Base-by-base conservation (phyloP, 768 basidiomycete species). In the Lactifluus piperatus region DNA sequence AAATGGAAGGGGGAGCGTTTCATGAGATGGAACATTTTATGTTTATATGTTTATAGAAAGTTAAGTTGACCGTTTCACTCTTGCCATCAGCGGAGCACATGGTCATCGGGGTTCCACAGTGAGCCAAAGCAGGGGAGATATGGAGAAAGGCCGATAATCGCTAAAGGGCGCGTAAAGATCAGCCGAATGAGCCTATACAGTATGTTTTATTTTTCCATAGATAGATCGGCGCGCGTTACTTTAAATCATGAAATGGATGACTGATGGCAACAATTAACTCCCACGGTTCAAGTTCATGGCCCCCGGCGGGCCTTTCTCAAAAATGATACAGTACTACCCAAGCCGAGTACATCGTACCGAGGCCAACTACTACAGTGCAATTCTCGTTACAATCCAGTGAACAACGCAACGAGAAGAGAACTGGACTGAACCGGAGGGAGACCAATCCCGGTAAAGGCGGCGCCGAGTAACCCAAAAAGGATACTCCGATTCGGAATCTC, bases 81-180 rank as follows among this genome's bases (percentile, higher is more conserved):
- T 22, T 13, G 2, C 45, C 48, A 60, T 60, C 58, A 60, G 10
- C 7, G 22, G 44, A 56, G 43, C 59, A 56, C 59, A 60, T 60
- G 59, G 54, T 45, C 14, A 0, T 45, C 36, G 32, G 48, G 27
- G 24, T 53, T 8, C 30, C 8, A 8, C 8, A 30, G 30, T n/a
- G 30, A 4, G 30, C 8, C 30, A 4, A 30, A 30, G 30, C 8
- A 30, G 8, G 30, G 4, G 30, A 4, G 30, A 30, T 30, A 4
- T 30, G 4, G 30, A 30, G 8, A 8, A 8, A 8, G 34, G 3
- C 34, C 34, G 32, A 11, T 34, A 34, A 34, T 34, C 32, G 34
- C 34, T 11, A 34, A 34, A 34, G 13, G 30, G 30, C 30, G 8
- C 30, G 30, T 30, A 30, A 30, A 30, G 4, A 30, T 30, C 30